Base-by-base conservation (phyloP, 805 yeast species). In the Metschnikowia continentalis region DNA sequence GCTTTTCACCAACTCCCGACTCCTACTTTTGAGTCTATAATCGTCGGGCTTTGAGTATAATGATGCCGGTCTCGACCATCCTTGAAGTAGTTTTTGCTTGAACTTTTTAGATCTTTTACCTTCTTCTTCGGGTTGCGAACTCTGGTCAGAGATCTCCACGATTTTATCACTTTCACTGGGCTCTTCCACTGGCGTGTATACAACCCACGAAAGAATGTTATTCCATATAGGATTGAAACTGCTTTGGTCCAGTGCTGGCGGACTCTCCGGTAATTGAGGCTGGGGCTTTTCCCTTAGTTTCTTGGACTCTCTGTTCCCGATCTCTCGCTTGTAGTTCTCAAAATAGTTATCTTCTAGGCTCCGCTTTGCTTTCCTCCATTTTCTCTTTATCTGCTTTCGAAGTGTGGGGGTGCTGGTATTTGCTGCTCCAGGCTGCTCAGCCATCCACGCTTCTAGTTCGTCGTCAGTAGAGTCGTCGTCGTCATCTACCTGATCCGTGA, bases 181-280 rank as follows among this genome's bases (percentile, higher is more conserved):
- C 19, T 44, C 47, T 36, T 41, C 35, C 8, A 14, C 26, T 5
- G 47, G 40, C 10, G 36, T 44, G 53, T 71, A 71, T 3, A 64
- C 70, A 2, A 72, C 49, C 71, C 72, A 70, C 8, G 75, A 68
- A 20, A 72, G 60, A 15, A 71, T 32, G 50, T 66, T 68, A 46
- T 65, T 66, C 77, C 77, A 73, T 10, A 61, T 49, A 3, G 76
- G 76, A 48, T 65, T 65, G 48, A 70, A 71, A 14, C 5, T 22
- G 13, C 35, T 23, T 15, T 30, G 43, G 3, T 7, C 35, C 22
- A 14, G 35, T 10, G 17, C 32, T 4, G 15, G 14, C 6, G 17
- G 14, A 35, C 14, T 32, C 14, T 22, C 32, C 0, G 32, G 32
- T 10, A 13, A 10, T 32, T 39, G 42, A 17, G 32, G 42, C 13